These are phyloP conservation scores for Xylariaceae sp. DNA, from an alignment of 2,329 filamentous ascomycete species.

Conservation along the genomic window DNA sequence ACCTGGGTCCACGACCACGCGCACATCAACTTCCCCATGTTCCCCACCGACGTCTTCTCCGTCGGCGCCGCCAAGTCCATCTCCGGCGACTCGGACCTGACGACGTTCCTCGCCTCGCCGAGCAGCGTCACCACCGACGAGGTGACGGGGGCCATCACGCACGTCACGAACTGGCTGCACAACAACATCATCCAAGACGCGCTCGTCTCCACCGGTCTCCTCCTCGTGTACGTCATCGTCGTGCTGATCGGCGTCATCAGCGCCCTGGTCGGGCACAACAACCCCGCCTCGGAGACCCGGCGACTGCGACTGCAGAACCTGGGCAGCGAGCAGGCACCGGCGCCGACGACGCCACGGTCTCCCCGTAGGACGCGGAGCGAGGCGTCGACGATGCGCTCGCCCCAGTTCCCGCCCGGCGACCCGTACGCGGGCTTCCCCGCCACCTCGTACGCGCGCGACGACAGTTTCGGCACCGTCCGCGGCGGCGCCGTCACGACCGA, in stretches of 20 bases:
- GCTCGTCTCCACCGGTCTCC: constrained; percentile 73
- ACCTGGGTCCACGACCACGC: constrained; percentile 92
- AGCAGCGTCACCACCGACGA: constrained; percentile 76
- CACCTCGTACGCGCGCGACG: constrained; percentile 10
- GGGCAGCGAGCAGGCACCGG: neutral
- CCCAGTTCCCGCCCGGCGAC: constrained; percentile 9
- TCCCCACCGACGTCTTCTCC: constrained; percentile 82
- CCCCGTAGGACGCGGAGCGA: neutral
- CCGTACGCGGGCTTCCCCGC: constrained; percentile 7
- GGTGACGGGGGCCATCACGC: constrained; percentile 73
- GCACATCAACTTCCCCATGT: constrained; percentile 76
- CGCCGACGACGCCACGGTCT: neutral
- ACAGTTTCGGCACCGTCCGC: constrained; percentile 17
- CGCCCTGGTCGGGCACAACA: constrained; percentile 43
- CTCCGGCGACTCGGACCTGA: constrained; percentile 60
- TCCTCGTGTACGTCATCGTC: constrained; percentile 78
- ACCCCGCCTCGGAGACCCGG: constrained; percentile 16
- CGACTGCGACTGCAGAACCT: constrained; percentile 22
- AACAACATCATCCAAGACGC: constrained; percentile 74
- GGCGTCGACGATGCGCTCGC: constrained; percentile 5
- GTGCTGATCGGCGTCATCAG: constrained; percentile 74
- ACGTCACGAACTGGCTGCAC: constrained; percentile 69
- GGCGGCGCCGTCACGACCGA: constrained; percentile 24
- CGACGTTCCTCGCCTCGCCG: constrained; percentile 77
- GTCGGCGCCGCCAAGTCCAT: constrained; percentile 69